A percentile compares a stretch with the other conserved stretches of the same genome.
Evolutionary conservation across 148 eudicot genomes (phyloP).

Genomic region (Rhododendron vialii): DNA sequence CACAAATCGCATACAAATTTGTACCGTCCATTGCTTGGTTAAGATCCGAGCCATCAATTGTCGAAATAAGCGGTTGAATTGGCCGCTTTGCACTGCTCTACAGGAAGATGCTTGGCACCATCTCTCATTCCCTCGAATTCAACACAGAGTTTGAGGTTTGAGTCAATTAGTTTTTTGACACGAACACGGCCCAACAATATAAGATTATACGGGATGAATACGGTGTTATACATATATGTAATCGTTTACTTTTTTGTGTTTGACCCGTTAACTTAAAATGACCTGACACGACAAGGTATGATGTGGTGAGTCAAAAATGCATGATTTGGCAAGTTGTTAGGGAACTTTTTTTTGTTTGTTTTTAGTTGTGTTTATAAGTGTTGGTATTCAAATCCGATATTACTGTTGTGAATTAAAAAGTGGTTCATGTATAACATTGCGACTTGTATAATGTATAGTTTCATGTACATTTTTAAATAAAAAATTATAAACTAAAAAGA

Average conservation of each 20-base stretch:
- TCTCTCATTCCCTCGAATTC: too few species aligned
- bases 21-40: too few species aligned
- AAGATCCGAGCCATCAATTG: too few species aligned
- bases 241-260: too few species aligned
- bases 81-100: too few species aligned
- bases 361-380: neutral
- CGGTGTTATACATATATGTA: neutral
- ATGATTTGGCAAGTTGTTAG: neutral
- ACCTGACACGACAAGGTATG: neutral
- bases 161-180: neutral
- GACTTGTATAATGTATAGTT: neutral
- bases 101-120: too few species aligned
- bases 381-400: neutral
- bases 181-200: neutral
- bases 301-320: too few species aligned
- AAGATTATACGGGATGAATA: neutral
- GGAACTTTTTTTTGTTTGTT: neutral
- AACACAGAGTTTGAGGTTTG: neutral
- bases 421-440: neutral
- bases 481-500: too few species aligned
- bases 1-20: too few species aligned
- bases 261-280: neutral
- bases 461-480: neutral
- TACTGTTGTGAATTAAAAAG: too few species aligned
- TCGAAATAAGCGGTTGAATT: too few species aligned